These are phyloP conservation scores for Paecilomyces variotii DNA, from an alignment of 2,329 filamentous ascomycete genomes.

Conservation along the genomic window DNA sequence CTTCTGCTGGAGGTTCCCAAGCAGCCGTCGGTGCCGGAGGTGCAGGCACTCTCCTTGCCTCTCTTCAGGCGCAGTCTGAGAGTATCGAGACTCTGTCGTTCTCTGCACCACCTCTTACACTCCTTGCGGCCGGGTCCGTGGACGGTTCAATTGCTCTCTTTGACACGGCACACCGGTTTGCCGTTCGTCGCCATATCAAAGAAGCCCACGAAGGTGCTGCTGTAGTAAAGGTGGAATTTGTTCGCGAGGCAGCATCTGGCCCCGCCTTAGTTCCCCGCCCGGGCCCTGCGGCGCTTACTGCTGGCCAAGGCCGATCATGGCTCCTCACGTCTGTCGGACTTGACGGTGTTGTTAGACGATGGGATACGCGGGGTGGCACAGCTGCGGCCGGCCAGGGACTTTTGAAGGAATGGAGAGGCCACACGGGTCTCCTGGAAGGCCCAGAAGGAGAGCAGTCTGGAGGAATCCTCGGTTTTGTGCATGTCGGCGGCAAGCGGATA, in stretches of 20 bases:
- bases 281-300: conserved; percentile 15
- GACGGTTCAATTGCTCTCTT: conserved; percentile 72
- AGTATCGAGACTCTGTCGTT: conserved; percentile 70
- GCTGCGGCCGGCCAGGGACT: conserved; percentile 61
- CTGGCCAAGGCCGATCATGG: conserved; percentile 46
- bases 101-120: conserved; percentile 50
- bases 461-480: conserved; percentile 84
- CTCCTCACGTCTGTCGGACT: conserved; percentile 81
- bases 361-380: conserved; percentile 69
- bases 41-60: conserved; percentile 68
- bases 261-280: conserved; percentile 21
- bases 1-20: conserved; percentile 30
- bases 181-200: conserved; percentile 71
- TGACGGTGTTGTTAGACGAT: conserved; percentile 82
- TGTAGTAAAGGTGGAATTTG: conserved; percentile 88
- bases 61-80: conserved; percentile 69
- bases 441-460: conserved; percentile 68
- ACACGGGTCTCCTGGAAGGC: conserved; percentile 41
- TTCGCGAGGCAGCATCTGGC: conserved; percentile 41
- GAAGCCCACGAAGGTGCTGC: conserved; percentile 81
- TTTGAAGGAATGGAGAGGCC: conserved; percentile 82
- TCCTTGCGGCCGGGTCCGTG: conserved; percentile 56
- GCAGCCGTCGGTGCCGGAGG: conserved; percentile 33
- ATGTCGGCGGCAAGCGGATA: conserved; percentile 63
- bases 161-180: conserved; percentile 78